Conservation (phyloP, 345 rosid genomes). For the Rhodamnia argentea region DNA sequence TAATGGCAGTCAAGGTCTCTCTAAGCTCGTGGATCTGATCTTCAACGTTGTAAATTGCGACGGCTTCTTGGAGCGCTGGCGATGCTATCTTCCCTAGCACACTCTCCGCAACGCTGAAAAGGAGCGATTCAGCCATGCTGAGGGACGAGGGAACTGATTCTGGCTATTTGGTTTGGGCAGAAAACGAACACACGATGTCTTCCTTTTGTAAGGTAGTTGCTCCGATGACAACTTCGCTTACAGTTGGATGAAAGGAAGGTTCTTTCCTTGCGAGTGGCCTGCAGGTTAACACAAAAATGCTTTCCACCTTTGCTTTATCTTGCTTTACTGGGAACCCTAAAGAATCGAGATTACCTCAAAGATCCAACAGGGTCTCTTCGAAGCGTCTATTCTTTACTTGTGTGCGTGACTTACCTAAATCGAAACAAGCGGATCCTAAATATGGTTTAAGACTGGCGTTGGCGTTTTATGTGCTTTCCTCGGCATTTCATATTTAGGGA, state of each 20-base stretch:
- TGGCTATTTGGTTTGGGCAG: not conserved
- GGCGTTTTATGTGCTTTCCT: no score
- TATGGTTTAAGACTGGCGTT: no score
- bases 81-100: not conserved
- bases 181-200: not conserved
- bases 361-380: not conserved
- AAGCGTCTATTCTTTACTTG: no score
- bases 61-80: not conserved
- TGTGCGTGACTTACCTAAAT: no score
- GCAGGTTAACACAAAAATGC: not conserved
- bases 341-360: not conserved
- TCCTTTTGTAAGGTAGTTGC: accelerated
- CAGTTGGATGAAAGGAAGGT: not conserved
- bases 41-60: accelerated
- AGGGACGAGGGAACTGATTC: not conserved
- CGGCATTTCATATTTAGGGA: not conserved
- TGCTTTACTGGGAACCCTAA: not conserved
- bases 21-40: accelerated
- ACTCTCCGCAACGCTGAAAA: not conserved
- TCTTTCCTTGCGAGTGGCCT: not conserved
- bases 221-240: not conserved
- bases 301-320: not conserved
- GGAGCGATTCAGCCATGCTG: not conserved
- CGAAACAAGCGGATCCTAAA: no score
- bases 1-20: not conserved